Base-by-base conservation (phyloP, 169 alveolate species). In the Eimeria sp. region DNA sequence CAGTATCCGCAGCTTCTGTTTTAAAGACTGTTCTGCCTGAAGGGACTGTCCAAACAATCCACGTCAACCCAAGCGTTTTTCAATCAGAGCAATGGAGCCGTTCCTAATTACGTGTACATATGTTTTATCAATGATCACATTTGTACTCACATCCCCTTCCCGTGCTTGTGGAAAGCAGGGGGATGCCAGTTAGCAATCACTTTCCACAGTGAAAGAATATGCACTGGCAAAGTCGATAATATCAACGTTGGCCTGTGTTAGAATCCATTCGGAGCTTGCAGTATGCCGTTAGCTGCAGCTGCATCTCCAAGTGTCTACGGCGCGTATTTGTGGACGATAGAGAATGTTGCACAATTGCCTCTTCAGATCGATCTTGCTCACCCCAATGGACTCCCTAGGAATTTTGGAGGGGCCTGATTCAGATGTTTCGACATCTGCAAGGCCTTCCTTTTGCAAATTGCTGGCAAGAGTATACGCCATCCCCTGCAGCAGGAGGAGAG, bases 1-100 rank as follows among this genome's bases (percentile, higher is more conserved):
- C 76, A 84, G 57, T 27, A 70, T 84, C 92, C 92, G 20, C 30
- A 84, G 76, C n/a, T 58, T 84, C 54, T 84, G 76, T 58, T 57
- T 54, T 78, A 84, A 4, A 7, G 75, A 18, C 25, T 84, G 72
- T 4, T 84, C 57, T 27, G 92, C 92, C 92, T 84, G 92, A 22
- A 80, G 63, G 25, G 34, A 80, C 13, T 45, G 3, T 20, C 70
- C 13, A 40, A 18, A 30, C 40, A 43, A 0, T 54, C 51, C n/a
- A 75, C n/a, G 20, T n/a, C 18, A 75, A 34, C 30, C 78, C 22
- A 11, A 10, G 22, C 43, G 30, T 67, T 25, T 67, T 67, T 14
- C 13, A 30, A 3, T 25, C n/a, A 67, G 43, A 25, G 63, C 63
- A 11, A 54, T 3, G 11, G 63, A 16, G 11, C 22, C 63, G 63